These are phyloP conservation scores for Candida golubevii DNA, from an alignment of 805 yeast species.

Conservation along the genomic window DNA sequence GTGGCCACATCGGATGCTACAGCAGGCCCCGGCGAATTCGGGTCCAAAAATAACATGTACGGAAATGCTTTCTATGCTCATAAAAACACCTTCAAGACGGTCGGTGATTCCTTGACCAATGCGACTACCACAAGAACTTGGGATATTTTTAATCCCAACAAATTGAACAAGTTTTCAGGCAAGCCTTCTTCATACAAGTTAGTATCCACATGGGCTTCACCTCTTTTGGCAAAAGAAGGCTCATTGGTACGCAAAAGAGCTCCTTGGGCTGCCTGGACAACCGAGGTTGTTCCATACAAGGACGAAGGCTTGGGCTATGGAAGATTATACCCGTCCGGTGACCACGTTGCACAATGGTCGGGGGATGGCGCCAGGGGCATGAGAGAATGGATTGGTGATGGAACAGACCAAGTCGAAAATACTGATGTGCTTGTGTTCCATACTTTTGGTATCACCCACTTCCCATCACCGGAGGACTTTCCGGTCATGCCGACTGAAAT, in stretches of 20 bases:
- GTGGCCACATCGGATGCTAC: conserved; percentile 64
- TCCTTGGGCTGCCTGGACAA: conserved; percentile 67
- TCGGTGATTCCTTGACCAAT: conserved; percentile 60
- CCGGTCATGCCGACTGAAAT: conserved; percentile 88
- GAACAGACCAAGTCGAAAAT: conserved; percentile 52
- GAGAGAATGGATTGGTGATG: conserved; percentile 67
- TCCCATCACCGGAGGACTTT: conserved; percentile 88
- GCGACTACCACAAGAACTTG: conserved; percentile 66
- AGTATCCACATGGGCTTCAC: conserved; percentile 71
- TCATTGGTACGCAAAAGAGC: conserved; percentile 78
- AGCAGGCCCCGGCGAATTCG: conserved; percentile 55
- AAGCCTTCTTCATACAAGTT: conserved; percentile 74
- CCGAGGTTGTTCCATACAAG: conserved; percentile 66
- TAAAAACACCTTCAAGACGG: conserved; percentile 63
- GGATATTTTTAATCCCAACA: conserved; percentile 73
- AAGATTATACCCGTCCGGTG: conserved; percentile 76
- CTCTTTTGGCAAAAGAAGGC: conserved; percentile 67
- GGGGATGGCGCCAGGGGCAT: conserved; percentile 66
- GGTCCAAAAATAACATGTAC: conserved; percentile 66
- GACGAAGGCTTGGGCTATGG: conserved; percentile 51
- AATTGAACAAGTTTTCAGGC: conserved; percentile 63
- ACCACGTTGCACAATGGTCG: conserved; percentile 69
- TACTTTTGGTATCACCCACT: conserved; percentile 80
- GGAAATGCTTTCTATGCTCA: conserved; percentile 74
- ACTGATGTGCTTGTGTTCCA: conserved; percentile 75